A percentile compares a stretch with the other conserved stretches of the same genome.
phyloP scores from a whole-genome alignment of 306 rosid genomes.

The Glycine soja region DNA sequence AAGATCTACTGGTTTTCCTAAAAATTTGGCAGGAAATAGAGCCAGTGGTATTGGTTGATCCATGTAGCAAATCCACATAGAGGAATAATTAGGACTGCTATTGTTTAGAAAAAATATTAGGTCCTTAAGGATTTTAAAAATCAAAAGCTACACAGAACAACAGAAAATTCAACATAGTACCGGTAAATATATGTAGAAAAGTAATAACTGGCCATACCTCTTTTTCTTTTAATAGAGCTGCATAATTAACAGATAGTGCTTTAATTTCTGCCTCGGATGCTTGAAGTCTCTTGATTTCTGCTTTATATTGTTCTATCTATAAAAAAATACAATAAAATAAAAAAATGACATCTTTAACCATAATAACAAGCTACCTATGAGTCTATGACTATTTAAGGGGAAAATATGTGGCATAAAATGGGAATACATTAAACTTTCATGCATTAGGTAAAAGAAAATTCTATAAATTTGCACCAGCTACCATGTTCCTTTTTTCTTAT shows the following conservation, averaged over 20 bases:
- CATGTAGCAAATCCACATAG: too few species aligned
- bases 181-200: constrained; percentile 14
- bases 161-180: neutral
- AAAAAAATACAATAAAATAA: constrained; percentile 41
- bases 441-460: constrained; percentile 14
- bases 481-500: neutral
- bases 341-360: constrained; percentile 14
- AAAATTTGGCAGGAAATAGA: neutral
- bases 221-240: constrained; percentile 86
- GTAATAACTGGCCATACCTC: constrained; percentile 63
- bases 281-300: constrained; percentile 88
- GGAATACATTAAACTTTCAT: constrained; percentile 18
- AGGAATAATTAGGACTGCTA: too few species aligned
- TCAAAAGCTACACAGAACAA: neutral
- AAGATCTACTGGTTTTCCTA: neutral
- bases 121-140: too few species aligned
- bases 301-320: constrained; percentile 79
- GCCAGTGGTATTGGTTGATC: too few species aligned
- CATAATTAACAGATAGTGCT: constrained; percentile 89
- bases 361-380: neutral
- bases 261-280: constrained; percentile 94
- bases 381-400: neutral
- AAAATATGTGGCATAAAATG: neutral
- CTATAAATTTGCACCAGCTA: neutral
- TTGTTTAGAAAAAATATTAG: too few species aligned